Evolutionary conservation across 2,329 filamentous ascomycete species (phyloP).

Genomic region (Alternaria panax): DNA sequence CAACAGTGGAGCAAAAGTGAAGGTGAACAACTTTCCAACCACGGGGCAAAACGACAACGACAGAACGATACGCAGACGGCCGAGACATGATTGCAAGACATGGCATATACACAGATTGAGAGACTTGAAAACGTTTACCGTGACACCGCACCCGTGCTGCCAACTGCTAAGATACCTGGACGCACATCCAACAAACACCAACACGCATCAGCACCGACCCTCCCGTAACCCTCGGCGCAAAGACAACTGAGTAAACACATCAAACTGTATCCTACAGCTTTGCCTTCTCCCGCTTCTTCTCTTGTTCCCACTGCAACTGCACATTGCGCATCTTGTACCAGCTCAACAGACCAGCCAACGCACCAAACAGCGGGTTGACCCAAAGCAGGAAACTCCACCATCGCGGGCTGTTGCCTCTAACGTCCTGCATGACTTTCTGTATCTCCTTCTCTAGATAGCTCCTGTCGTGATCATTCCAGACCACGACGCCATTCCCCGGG

Average conservation of each 20-base stretch:
- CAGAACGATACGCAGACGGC: neutral
- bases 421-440: slow-evolving; percentile 67
- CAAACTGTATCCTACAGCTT: slow-evolving; percentile 56
- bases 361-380: slow-evolving; percentile 76
- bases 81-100: neutral
- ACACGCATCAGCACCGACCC: slow-evolving; percentile 5
- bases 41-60: neutral
- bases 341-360: slow-evolving; percentile 72
- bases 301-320: slow-evolving; percentile 74
- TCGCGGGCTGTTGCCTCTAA: slow-evolving; percentile 70
- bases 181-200: slow-evolving; percentile 16
- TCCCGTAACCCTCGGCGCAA: slow-evolving; percentile 2
- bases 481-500: slow-evolving; percentile 71
- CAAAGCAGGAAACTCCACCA: slow-evolving; percentile 84
- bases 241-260: neutral
- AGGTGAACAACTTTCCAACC: slow-evolving; percentile 2
- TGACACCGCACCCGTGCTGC: slow-evolving; percentile 15
- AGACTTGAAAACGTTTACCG: slow-evolving; percentile 8
- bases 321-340: slow-evolving; percentile 75
- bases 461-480: slow-evolving; percentile 87
- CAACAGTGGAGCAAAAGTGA: slow-evolving; percentile 3
- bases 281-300: slow-evolving; percentile 63
- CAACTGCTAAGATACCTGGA: slow-evolving; percentile 24
- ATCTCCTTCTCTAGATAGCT: slow-evolving; percentile 74
- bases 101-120: neutral